Base-by-base conservation (phyloP, 495 filamentous ascomycete species). In the Neurospora cerealis region DNA sequence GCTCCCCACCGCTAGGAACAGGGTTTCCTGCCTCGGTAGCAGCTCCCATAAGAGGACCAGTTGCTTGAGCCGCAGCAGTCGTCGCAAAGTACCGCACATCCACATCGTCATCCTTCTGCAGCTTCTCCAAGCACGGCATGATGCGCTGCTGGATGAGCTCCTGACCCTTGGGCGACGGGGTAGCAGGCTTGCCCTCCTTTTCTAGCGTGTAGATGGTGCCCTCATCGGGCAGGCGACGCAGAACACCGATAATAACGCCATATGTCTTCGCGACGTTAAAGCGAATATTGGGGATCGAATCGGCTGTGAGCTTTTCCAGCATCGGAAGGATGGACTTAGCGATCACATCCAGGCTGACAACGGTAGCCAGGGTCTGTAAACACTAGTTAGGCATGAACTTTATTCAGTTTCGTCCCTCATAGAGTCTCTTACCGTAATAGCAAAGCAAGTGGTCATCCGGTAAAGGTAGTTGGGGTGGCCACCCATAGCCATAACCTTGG, bases 251-350 rank as follows among this genome's bases (percentile, higher is more conserved):
- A 54, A 99, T 85, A 54, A 95, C 90, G 21, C 89, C 88, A 79
- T 98, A 99, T 37, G 96, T 98, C 84, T 99, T 99, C 72, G 96
- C 96, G 70, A 98, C 95, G 80, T 99, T 99, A 88, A 99, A 99
- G 71, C 96, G 93, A 80, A 99, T 99, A 82, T 99, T 99, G 71
- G 96, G 96, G 79, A 99, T 99, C 37, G 95, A 93, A 79, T 99
- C 96, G 19, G 87, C 86, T 37, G 97, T 92, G 38, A 99, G 90
- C 83, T 94, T 91, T 79, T 97, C 93, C 82, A 99, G 87, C 88
- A 98, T 98, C 42, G 96, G 95, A 11, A 99, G 89, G 77, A 99
- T 96, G 24, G 92, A 95, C 80, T 91, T 91, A 80, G 95, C 91
- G 79, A 98, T 96, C 73, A 97, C 93, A 69, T 93, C 92, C 71